Conservation (phyloP, 208 protist species). For the Histomonas meleagridis region DNA sequence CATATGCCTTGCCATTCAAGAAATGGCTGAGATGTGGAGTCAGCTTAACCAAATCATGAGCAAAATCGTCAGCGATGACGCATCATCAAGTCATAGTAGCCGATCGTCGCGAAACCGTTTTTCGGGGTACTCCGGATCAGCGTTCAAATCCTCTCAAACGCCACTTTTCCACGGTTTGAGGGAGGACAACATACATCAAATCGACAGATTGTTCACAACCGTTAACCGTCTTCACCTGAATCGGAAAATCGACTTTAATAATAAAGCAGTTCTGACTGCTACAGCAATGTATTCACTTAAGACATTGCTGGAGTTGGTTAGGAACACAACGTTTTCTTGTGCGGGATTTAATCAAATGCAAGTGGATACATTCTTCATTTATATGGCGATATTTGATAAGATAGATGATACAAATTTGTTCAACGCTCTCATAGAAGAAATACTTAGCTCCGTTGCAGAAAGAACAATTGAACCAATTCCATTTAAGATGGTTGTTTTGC, state of each 20-base stretch:
- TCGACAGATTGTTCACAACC: background rate
- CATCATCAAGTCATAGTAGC: background rate
- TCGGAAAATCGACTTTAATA: background rate
- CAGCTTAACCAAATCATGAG: background rate
- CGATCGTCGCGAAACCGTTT: background rate
- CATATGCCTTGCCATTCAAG: background rate
- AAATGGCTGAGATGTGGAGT: background rate
- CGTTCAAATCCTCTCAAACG: background rate
- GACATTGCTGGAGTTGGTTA: background rate
- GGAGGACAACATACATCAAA: background rate
- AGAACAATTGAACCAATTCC: conserved; percentile 27
- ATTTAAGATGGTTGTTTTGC: background rate
- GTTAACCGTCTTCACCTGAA: background rate
- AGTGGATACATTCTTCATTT: conserved; percentile 15
- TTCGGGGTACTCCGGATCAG: background rate
- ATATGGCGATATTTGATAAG: background rate
- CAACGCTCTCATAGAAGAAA: background rate
- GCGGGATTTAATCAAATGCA: conserved; percentile 33
- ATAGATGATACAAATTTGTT: background rate
- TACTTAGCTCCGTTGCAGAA: background rate
- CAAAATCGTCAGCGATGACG: background rate
- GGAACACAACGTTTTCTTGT: background rate
- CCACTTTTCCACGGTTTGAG: background rate
- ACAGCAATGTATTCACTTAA: background rate
- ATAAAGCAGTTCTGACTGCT: background rate